A percentile compares a stretch with the other conserved stretches of the same genome.
These are phyloP conservation scores for Apiotrichum veenhuisii DNA, from an alignment of 1,284 basidiomycete species.

Conservation along the genomic window DNA sequence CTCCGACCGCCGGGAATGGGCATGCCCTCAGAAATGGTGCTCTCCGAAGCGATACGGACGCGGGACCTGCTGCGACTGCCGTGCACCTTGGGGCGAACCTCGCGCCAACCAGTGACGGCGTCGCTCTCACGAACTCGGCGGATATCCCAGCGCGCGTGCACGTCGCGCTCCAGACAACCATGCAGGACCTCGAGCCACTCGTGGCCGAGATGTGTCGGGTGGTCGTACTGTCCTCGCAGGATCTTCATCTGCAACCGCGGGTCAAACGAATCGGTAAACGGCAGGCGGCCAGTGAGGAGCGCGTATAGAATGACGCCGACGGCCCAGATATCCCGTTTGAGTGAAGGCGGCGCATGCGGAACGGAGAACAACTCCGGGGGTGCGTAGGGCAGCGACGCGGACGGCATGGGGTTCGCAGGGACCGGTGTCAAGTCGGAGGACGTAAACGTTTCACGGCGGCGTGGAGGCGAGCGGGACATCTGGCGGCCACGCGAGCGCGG, in stretches of 20 bases:
- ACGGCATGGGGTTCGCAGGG: slow-evolving; percentile 52
- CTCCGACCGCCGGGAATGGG: background rate
- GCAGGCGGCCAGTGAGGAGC: slow-evolving; percentile 71
- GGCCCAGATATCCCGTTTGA: slow-evolving; percentile 87
- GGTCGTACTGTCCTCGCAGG: slow-evolving; percentile 63
- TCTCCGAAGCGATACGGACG: background rate
- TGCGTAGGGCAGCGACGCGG: slow-evolving; percentile 85
- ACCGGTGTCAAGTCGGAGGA: background rate
- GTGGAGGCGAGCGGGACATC: slow-evolving; percentile 7
- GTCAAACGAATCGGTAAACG: slow-evolving; percentile 82
- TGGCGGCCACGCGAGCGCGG: background rate
- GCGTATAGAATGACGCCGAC: slow-evolving; percentile 81
- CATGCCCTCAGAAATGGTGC: background rate
- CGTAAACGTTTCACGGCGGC: slow-evolving; percentile 12
- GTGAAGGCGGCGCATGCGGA: slow-evolving; percentile 40
- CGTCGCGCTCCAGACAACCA: slow-evolving; percentile 67
- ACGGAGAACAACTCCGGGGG: slow-evolving; percentile 69
- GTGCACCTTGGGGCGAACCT: slow-evolving; percentile 36
- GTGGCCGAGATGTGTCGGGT: slow-evolving; percentile 57
- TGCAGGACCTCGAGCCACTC: slow-evolving; percentile 67
- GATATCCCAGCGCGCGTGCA: slow-evolving; percentile 66
- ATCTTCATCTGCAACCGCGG: slow-evolving; percentile 88
- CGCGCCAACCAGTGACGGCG: slow-evolving; percentile 73
- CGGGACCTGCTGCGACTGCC: slow-evolving; percentile 30
- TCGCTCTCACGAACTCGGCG: slow-evolving; percentile 68